Percentiles rank a stretch among this genome's conserved stretches.
These are phyloP conservation scores for Chalciporus pseudorubinellus DNA, from an alignment of 768 basidiomycete species.

Conservation along the genomic window DNA sequence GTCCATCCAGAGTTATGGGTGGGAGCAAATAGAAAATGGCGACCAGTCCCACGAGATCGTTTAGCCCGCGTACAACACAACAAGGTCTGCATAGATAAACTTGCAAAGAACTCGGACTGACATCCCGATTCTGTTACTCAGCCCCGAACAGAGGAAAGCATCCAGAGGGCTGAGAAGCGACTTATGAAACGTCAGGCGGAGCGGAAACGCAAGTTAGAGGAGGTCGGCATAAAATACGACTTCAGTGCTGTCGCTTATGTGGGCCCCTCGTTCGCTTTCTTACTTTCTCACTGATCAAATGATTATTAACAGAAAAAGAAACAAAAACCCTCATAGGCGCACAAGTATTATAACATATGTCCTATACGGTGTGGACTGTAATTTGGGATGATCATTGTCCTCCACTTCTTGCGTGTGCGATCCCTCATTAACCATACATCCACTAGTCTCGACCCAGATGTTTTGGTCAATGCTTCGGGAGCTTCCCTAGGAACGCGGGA, in stretches of 20 bases:
- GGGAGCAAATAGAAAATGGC: slow-evolving; percentile 94
- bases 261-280: slow-evolving; percentile 32
- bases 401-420: too few species aligned
- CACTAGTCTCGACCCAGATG: too few species aligned
- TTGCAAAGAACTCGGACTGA: slow-evolving; percentile 3
- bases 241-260: slow-evolving; percentile 83
- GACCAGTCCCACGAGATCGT: slow-evolving; percentile 68
- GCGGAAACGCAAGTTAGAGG: slow-evolving; percentile 75
- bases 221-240: slow-evolving; percentile 84
- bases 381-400: too few species aligned
- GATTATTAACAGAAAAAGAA: slow-evolving; percentile 35
- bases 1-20: slow-evolving; percentile 95
- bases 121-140: slow-evolving; percentile 24
- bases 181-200: slow-evolving; percentile 74
- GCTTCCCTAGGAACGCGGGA: too few species aligned
- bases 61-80: slow-evolving; percentile 75
- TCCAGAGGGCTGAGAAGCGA: slow-evolving; percentile 60
- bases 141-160: slow-evolving; percentile 73
- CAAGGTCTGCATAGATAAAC: slow-evolving; percentile 50
- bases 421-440: too few species aligned
- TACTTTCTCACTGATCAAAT: not conserved
- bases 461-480: too few species aligned
- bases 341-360: not conserved
- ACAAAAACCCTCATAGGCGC: slow-evolving; percentile 24
- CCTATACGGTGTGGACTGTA: too few species aligned